Evolutionary conservation across 306 rosid species (phyloP).

Genomic region (Cyclanthera cordifolia): DNA sequence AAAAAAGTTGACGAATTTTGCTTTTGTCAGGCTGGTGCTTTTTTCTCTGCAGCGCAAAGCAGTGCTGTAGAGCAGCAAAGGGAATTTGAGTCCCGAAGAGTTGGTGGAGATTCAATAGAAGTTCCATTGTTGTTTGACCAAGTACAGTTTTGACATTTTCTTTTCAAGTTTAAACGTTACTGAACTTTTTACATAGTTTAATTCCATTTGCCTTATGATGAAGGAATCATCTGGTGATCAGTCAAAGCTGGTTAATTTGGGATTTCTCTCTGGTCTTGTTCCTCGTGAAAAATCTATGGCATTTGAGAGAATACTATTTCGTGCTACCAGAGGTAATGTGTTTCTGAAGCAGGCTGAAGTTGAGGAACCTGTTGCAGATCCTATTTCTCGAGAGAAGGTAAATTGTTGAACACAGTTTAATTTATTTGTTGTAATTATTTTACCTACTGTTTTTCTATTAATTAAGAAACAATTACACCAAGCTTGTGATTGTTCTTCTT

Average conservation of each 20-base stretch:
- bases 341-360: constrained; percentile 35
- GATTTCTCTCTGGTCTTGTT: constrained; percentile 42
- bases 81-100: constrained; percentile 35
- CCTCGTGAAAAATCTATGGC: constrained; percentile 46
- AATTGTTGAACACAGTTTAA: not conserved
- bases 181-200: constrained; percentile 21
- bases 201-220: constrained; percentile 22
- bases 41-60: constrained; percentile 47
- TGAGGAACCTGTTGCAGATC: constrained; percentile 41
- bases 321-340: constrained; percentile 54
- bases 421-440: not conserved
- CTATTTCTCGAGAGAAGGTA: constrained; percentile 49
- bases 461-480: not conserved
- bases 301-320: constrained; percentile 53
- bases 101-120: constrained; percentile 50
- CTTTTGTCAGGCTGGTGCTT: constrained; percentile 53
- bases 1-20: not conserved
- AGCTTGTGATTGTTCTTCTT: not conserved
- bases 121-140: constrained; percentile 50
- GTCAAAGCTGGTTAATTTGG: constrained; percentile 44
- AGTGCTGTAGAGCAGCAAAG: constrained; percentile 43
- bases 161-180: not conserved
- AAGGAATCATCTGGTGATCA: constrained; percentile 62
- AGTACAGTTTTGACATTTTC: constrained; percentile 1
- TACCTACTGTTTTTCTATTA: not conserved